Evolutionary conservation across 768 basidiomycete species (phyloP).

Genomic region (Suillus luteus): DNA sequence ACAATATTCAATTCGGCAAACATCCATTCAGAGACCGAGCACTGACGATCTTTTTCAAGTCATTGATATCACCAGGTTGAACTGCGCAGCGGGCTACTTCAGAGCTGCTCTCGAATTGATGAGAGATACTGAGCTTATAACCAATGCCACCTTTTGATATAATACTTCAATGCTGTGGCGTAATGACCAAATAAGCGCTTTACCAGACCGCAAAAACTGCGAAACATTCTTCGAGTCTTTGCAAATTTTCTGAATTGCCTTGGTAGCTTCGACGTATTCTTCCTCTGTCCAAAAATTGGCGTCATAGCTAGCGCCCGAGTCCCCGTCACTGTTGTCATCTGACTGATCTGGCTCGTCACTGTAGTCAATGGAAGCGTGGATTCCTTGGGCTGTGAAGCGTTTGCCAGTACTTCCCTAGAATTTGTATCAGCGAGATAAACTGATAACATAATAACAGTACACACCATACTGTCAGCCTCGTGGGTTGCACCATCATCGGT

Average conservation of each 20-base stretch:
- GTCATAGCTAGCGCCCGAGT: background rate
- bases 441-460: background rate
- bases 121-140: conserved; percentile 1
- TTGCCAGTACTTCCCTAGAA: background rate
- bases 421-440: background rate
- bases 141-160: background rate
- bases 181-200: background rate
- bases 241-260: conserved; percentile 1
- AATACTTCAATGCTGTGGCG: background rate
- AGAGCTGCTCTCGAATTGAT: conserved; percentile 1
- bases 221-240: background rate
- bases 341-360: background rate
- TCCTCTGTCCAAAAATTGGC: background rate
- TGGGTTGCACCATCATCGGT: background rate
- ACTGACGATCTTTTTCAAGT: conserved; percentile 1
- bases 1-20: background rate
- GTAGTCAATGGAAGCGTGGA: background rate
- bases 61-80: background rate
- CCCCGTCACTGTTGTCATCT: background rate
- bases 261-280: background rate
- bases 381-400: background rate
- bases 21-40: background rate
- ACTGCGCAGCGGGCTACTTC: conserved; percentile 1
- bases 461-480: background rate
- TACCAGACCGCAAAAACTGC: conserved; percentile 3